phyloP scores from a whole-genome alignment of 805 yeast species.

The Pichia deserticola region DNA sequence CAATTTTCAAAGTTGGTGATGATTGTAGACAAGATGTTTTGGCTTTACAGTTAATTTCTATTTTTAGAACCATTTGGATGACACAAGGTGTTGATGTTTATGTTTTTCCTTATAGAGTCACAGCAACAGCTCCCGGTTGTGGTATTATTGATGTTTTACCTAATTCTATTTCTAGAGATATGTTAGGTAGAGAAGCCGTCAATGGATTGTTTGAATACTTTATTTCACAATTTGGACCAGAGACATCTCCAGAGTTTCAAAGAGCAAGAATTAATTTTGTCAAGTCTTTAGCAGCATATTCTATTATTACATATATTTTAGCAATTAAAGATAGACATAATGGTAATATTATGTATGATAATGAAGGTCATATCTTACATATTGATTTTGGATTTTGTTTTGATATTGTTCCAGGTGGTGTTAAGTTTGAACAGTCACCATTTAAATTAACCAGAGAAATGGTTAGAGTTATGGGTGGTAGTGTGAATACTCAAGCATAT shows the following conservation, averaged over 20 bases:
- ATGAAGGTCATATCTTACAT: conserved; percentile 89
- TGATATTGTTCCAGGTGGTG: conserved; percentile 99
- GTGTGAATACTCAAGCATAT: conserved; percentile 74
- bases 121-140: conserved; percentile 99
- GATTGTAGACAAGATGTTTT: conserved; percentile 97
- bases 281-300: conserved; percentile 90
- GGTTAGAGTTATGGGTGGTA: conserved; percentile 96
- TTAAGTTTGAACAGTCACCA: conserved; percentile 95
- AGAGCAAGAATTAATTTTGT: conserved; percentile 88
- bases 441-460: conserved; percentile 94
- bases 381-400: conserved; percentile 98
- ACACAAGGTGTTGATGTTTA: conserved; percentile 81
- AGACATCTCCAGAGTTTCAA: conserved; percentile 81
- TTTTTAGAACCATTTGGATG: conserved; percentile 87
- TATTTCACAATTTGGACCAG: conserved; percentile 91
- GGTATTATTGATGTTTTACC: conserved; percentile 98
- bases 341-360: conserved; percentile 96
- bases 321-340: conserved; percentile 97
- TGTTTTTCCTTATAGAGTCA: conserved; percentile 90
- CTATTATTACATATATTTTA: conserved; percentile 79
- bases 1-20: conserved; percentile 98
- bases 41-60: conserved; percentile 84
- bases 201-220: conserved; percentile 93
- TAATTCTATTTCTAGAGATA: conserved; percentile 90
- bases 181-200: conserved; percentile 98